Evolutionary conservation across 1,284 basidiomycete species (phyloP), one percentile per base, ranked within the genome.

Genomic region (Trichosporon faecale): DNA sequence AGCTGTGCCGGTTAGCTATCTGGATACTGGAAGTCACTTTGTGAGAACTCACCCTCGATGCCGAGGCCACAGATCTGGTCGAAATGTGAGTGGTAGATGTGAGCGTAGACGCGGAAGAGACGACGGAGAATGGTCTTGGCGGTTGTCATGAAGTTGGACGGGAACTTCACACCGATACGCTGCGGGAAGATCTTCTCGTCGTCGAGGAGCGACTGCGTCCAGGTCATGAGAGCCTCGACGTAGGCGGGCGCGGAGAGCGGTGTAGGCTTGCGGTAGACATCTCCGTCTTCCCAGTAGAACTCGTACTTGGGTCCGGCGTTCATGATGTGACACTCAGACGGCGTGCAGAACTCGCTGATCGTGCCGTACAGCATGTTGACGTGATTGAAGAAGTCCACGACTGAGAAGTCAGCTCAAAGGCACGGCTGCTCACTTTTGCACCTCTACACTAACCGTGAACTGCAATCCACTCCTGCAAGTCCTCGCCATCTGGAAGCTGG

Each of bases 61-160:
- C 95, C 95, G 65, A 99, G 85, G 8, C 96, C 97, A 83, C 96
- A 99, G 72, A 99, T 94, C 80, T 98, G 96, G 78, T 98, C 96
- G 83, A 99, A 99, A 84, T 99, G 97, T 77, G 95, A 95, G 87
- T 96, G 97, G 86, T 99, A 99, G 78, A 99, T 90, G 83, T 99
- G 97, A 25, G 95, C 97, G 80, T 99, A 99, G 55, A 99, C 93
- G 16, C 97, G 88, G 88, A 99, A 99, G 64, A 99, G 85, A 29
- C 97, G 88, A 66, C 97, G 88, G 69, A 95, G 88, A 71, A 99
- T 95, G 16, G 93, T 94, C 82, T 94, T 91, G 73, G 98, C 91
- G 0, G 93, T 96, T 23, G 93, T 90, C 60, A 90, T 89, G 84
- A 99, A 99, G 78, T 90, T 93, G 79, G 89, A 89, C 2, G 96